Percentiles rank a stretch among this genome's conserved stretches.
Evolutionary conservation across 768 basidiomycete species (phyloP).

Genomic region (Omphalotus guepiniiformis): DNA sequence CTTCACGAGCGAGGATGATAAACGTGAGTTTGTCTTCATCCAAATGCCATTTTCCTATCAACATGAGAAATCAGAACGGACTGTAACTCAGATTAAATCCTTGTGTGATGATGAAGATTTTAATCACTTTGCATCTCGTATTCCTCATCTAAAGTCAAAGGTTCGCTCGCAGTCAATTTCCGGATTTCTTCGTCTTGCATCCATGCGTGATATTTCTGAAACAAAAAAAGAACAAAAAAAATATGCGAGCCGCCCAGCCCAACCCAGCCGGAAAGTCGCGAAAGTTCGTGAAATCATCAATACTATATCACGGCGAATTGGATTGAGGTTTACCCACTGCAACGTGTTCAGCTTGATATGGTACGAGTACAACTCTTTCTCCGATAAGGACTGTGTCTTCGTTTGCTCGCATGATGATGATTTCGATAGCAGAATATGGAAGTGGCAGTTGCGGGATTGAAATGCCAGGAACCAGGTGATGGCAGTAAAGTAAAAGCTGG

Average conservation of each 20-base stretch:
- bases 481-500: too few species aligned
- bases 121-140: slow-evolving; percentile 80
- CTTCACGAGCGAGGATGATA: slow-evolving; percentile 65
- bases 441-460: too few species aligned
- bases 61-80: neutral
- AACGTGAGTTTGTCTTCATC: slow-evolving; percentile 93
- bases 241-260: neutral
- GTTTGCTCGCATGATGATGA: slow-evolving; percentile 79
- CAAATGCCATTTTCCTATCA: slow-evolving; percentile 73
- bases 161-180: slow-evolving; percentile 80
- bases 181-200: slow-evolving; percentile 75
- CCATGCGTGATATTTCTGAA: slow-evolving; percentile 83
- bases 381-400: slow-evolving; percentile 62
- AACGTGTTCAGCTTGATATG: slow-evolving; percentile 64
- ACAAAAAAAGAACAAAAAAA: slow-evolving; percentile 1
- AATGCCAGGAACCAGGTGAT: too few species aligned
- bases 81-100: slow-evolving; percentile 13
- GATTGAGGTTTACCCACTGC: slow-evolving; percentile 26
- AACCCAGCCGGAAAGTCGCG: too few species aligned
- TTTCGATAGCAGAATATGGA: slow-evolving; percentile 5
- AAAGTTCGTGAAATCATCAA: too few species aligned
- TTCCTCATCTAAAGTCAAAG: slow-evolving; percentile 75
- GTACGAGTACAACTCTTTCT: slow-evolving; percentile 68
- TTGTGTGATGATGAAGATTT: slow-evolving; percentile 5
- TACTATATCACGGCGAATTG: too few species aligned